A percentile compares a stretch with the other conserved stretches of the same genome.
These are phyloP conservation scores for Axilococcus clingmanii DNA, from an alignment of 139 green algal genomes.

Conservation along the genomic window DNA sequence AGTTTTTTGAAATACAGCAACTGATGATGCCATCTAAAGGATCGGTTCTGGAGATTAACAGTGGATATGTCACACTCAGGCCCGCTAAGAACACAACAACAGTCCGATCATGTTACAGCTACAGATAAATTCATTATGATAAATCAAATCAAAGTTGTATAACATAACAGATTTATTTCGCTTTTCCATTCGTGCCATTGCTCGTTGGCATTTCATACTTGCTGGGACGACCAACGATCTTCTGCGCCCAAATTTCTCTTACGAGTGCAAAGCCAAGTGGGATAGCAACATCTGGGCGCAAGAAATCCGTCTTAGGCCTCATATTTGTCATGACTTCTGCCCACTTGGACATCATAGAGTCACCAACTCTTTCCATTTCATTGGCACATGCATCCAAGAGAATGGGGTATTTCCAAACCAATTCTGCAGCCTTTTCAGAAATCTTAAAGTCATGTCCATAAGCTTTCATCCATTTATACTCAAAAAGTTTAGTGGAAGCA, in stretches of 20 bases:
- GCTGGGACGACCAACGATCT: constrained; percentile 26
- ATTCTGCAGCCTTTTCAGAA: constrained; percentile 36
- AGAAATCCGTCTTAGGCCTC: constrained; percentile 87
- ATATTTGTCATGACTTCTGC: constrained; percentile 90
- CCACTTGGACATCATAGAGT: constrained; percentile 78
- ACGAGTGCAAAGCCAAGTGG: constrained; percentile 67
- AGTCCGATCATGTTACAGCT: no score
- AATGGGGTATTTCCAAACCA: constrained; percentile 53
- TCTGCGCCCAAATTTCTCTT: constrained; percentile 75
- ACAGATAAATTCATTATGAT: no score
- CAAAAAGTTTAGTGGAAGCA: constrained; percentile 44
- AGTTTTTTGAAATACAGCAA: no score
- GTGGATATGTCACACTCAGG: no score
- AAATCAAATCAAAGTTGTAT: no score
- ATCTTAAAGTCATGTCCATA: constrained; percentile 81
- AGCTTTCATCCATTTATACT: constrained; percentile 49
- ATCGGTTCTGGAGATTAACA: no score
- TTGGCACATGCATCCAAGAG: constrained; percentile 75
- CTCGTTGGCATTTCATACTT: constrained; percentile 1
- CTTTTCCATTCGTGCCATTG: neutral
- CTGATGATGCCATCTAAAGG: no score
- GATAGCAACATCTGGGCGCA: constrained; percentile 70
- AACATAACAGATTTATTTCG: no score
- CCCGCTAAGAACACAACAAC: no score
- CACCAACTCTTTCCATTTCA: constrained; percentile 69